Conservation (phyloP, 805 yeast species). For the Ogataea glucozyma region DNA sequence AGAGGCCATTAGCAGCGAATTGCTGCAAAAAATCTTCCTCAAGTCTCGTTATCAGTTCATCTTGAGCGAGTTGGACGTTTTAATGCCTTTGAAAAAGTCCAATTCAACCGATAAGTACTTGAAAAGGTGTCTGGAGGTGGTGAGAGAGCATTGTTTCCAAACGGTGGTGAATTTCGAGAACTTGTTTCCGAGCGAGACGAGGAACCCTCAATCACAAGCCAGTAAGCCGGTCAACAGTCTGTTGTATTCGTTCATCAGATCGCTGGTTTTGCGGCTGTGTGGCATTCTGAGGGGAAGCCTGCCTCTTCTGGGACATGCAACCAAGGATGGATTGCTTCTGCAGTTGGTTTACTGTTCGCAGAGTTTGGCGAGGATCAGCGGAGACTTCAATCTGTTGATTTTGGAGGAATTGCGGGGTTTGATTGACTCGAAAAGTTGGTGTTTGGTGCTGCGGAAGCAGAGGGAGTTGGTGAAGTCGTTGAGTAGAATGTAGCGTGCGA, state of each 20-base stretch:
- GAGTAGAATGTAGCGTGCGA: no score
- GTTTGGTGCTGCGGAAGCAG: constrained; percentile 44
- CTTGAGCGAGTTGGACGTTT: constrained; percentile 55
- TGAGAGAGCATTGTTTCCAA: constrained; percentile 79
- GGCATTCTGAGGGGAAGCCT: constrained; percentile 34
- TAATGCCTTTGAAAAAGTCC: constrained; percentile 55
- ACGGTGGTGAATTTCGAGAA: constrained; percentile 67
- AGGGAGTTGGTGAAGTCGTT: constrained; percentile 35
- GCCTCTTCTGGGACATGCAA: constrained; percentile 40
- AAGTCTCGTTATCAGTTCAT: constrained; percentile 72
- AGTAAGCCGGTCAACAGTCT: constrained; percentile 30
- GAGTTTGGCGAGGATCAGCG: constrained; percentile 70
- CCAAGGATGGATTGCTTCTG: constrained; percentile 66
- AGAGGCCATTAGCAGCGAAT: constrained; percentile 27
- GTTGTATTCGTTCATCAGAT: constrained; percentile 40
- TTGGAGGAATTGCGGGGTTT: constrained; percentile 39
- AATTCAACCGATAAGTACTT: constrained; percentile 59
- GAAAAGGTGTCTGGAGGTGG: constrained; percentile 78
- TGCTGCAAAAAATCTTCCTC: constrained; percentile 58
- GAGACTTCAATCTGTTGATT: constrained; percentile 64
- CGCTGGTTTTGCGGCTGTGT: constrained; percentile 36
- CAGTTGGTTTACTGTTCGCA: constrained; percentile 90
- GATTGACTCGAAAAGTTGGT: constrained; percentile 45
- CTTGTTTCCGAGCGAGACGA: constrained; percentile 50
- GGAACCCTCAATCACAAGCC: not conserved